A percentile compares a stretch with the other conserved stretches of the same genome.
Evolutionary conservation across 495 filamentous ascomycete species (phyloP).

Genomic region (Tuber aestivum): DNA sequence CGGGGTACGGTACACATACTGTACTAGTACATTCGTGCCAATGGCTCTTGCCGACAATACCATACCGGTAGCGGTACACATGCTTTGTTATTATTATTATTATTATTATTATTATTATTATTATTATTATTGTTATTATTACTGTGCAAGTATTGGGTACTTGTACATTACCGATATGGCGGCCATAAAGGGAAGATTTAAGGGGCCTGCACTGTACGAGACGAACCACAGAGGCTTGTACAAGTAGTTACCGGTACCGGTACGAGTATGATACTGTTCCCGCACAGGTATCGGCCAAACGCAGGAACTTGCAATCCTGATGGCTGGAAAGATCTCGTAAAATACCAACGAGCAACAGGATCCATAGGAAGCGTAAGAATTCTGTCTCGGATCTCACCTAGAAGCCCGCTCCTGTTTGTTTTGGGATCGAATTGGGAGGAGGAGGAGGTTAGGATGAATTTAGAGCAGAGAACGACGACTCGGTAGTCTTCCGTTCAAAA

Average conservation of each 20-base stretch:
- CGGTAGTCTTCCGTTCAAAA: slow-evolving; percentile 30
- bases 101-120: background rate
- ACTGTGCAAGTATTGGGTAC: background rate
- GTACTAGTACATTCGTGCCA: background rate
- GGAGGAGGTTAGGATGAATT: background rate
- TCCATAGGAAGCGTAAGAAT: background rate
- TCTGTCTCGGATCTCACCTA: background rate
- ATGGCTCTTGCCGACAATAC: background rate
- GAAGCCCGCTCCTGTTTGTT: background rate
- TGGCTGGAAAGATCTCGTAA: background rate
- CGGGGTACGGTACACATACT: background rate
- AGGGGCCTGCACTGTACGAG: background rate
- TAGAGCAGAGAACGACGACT: slow-evolving; percentile 3
- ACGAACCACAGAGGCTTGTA: background rate
- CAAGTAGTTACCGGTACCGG: background rate
- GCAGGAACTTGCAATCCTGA: background rate
- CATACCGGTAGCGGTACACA: background rate
- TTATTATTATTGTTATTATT: background rate
- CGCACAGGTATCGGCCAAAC: background rate
- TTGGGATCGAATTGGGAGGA: background rate
- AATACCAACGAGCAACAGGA: background rate
- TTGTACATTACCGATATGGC: background rate
- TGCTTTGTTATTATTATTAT: background rate
- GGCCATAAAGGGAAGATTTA: slow-evolving; percentile 1
- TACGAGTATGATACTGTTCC: too few relatives aligned